A percentile compares a stretch with the other conserved stretches of the same genome.
Conservation (phyloP, 2,329 filamentous ascomycete species). For the Alternaria sp. region DNA sequence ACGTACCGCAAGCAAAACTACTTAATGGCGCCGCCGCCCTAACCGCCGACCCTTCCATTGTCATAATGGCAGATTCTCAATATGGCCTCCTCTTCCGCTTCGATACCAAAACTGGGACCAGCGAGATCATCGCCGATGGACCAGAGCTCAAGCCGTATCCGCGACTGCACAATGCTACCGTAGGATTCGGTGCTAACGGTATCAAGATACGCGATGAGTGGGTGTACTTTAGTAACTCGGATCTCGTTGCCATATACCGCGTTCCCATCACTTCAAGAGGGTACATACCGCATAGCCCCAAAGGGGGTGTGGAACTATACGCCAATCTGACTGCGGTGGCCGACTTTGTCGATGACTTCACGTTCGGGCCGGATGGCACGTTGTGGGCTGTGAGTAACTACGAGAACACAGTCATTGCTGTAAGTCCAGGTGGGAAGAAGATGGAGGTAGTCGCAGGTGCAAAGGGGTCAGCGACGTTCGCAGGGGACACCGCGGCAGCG, state of each 20-base stretch:
- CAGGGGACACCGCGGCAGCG: neutral
- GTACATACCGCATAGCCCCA: neutral
- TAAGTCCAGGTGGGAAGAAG: neutral
- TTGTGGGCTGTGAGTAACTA: constrained; percentile 11
- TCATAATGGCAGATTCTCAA: neutral
- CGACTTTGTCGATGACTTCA: constrained; percentile 13
- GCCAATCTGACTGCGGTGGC: constrained; percentile 5
- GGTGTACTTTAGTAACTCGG: neutral
- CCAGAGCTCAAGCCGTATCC: neutral
- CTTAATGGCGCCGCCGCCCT: neutral
- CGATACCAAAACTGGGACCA: neutral
- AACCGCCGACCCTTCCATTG: neutral
- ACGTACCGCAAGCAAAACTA: constrained; percentile 8
- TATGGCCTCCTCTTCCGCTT: neutral
- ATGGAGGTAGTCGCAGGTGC: neutral
- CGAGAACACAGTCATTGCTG: constrained; percentile 1
- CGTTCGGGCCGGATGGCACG: constrained; percentile 2
- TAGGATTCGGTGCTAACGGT: constrained; percentile 1
- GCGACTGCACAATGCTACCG: neutral
- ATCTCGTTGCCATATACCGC: neutral
- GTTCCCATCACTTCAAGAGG: neutral
- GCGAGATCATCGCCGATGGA: neutral
- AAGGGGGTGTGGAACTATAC: neutral
- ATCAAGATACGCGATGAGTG: neutral
- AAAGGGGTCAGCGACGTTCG: neutral